Percentiles rank a stretch among this genome's conserved stretches.
Conservation (phyloP, 495 filamentous ascomycete genomes). For the Pyronema domesticum region DNA sequence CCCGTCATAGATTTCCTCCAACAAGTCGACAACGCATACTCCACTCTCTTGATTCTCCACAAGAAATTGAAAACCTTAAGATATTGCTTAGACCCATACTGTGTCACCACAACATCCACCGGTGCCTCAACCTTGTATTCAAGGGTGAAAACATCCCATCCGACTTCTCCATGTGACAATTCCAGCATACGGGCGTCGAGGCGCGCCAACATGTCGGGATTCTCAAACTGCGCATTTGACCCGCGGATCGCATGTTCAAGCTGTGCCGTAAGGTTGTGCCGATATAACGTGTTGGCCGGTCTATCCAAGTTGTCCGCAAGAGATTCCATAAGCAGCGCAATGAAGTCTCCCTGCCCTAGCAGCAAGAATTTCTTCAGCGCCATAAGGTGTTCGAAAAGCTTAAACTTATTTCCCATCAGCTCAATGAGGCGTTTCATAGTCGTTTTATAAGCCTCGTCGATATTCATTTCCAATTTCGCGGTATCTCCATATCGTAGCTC, state of each 20-base stretch:
- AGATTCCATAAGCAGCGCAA: slow-evolving; percentile 92
- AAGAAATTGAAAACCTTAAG: slow-evolving; percentile 99
- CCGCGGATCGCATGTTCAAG: slow-evolving; percentile 93
- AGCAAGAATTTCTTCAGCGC: slow-evolving; percentile 91
- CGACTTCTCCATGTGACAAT: slow-evolving; percentile 86
- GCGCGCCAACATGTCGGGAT: slow-evolving; percentile 75
- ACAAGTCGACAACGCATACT: slow-evolving; percentile 74
- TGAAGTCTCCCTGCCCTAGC: slow-evolving; percentile 92
- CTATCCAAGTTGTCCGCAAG: slow-evolving; percentile 80
- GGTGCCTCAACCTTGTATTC: slow-evolving; percentile 98
- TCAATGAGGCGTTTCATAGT: slow-evolving; percentile 92
- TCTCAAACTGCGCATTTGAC: slow-evolving; percentile 92
- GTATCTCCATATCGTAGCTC: slow-evolving; percentile 90
- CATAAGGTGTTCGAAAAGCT: slow-evolving; percentile 76
- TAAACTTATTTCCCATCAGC: slow-evolving; percentile 86
- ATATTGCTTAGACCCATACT: slow-evolving; percentile 86
- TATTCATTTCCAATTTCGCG: slow-evolving; percentile 71
- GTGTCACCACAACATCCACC: slow-evolving; percentile 91
- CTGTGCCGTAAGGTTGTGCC: slow-evolving; percentile 90
- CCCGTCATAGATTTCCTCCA: slow-evolving; percentile 97
- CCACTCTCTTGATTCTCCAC: slow-evolving; percentile 95
- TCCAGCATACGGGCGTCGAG: slow-evolving; percentile 94
- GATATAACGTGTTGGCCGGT: slow-evolving; percentile 84
- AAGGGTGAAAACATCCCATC: slow-evolving; percentile 98
- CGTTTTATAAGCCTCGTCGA: slow-evolving; percentile 91